Evolutionary conservation across 495 filamentous ascomycete species (phyloP), one percentile per base, ranked within the genome.

Genomic region (Letharia lupina): DNA sequence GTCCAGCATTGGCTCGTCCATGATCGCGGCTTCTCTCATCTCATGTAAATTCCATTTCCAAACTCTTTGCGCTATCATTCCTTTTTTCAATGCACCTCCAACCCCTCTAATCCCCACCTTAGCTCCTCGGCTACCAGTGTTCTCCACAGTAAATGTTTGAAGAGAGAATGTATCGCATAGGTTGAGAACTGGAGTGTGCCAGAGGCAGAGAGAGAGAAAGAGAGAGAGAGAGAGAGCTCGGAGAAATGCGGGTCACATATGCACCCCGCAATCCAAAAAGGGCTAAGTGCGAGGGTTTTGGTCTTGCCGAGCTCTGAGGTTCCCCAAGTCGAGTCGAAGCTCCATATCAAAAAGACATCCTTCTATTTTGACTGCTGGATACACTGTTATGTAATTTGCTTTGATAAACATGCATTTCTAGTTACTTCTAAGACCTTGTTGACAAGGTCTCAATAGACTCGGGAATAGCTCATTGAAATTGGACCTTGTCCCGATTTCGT

Each of bases 21-120:
- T 57, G 37, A 15, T 35, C 15, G 23, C 47, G 11, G 41, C 64
- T 42, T 35, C 65, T 60, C 42, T 67, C 61, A 63, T 63, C 44
- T 67, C 52, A 28, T 60, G 48, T 6, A 31, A 41, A 35, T 67
- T 42, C 61, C 65, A 67, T 35, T 10, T 40, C 60, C 65, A 63
- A 28, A 48, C 20, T 59, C 39, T 62, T 23, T 33, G 44, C n/a
- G 20, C 61, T 37, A 23, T 40, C 54, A 63, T 60, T 48, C 23
- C 28, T 48, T 41, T 56, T 16, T 57, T 16, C 4, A 8, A 56
- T 37, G 16, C 41, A 18, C n/a, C 6, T 7, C n/a, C 44, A 23
- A 13, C 8, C 20, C 16, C 23, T 39, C 9, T 7, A 1, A 5
- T n/a, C 4, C 31, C 7, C 9, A 20, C 45, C 44, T 13, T 18